Conservation (phyloP, 768 basidiomycete species). For the Boletus sensibilis region DNA sequence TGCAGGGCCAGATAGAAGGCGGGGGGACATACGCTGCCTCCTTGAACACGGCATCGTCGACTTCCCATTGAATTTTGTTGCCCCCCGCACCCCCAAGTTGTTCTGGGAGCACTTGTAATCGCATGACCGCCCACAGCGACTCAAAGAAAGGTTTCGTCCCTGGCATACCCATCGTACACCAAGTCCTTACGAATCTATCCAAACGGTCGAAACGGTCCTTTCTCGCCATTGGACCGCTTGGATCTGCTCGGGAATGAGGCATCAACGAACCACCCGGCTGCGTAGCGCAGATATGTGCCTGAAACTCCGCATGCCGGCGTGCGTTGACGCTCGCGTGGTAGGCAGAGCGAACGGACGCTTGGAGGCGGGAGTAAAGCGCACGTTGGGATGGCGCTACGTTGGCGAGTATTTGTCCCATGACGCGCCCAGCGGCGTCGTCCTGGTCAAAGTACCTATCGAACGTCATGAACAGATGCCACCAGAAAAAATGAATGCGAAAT, state of each 20-base stretch:
- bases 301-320: conserved; percentile 79
- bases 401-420: conserved; percentile 81
- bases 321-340: conserved; percentile 81
- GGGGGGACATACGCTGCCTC: conserved; percentile 77
- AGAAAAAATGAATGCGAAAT: neutral
- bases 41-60: conserved; percentile 93
- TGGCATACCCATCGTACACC: conserved; percentile 86
- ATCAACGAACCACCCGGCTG: conserved; percentile 77
- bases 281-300: conserved; percentile 77
- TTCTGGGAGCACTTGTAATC: conserved; percentile 78
- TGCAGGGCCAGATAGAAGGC: conserved; percentile 4
- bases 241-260: conserved; percentile 69
- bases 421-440: conserved; percentile 71
- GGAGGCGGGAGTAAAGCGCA: conserved; percentile 82
- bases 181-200: conserved; percentile 70
- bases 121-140: conserved; percentile 70
- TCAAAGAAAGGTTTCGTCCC: conserved; percentile 82
- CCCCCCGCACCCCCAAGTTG: conserved; percentile 78
- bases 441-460: conserved; percentile 75
- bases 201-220: conserved; percentile 78
- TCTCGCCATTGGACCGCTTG: conserved; percentile 58
- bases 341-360: conserved; percentile 81
- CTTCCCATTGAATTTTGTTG: conserved; percentile 78
- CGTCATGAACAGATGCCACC: conserved; percentile 6
- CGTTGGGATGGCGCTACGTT: conserved; percentile 80